Base-by-base conservation (phyloP, 768 basidiomycete species). In the Boletus tylopilopsis region DNA sequence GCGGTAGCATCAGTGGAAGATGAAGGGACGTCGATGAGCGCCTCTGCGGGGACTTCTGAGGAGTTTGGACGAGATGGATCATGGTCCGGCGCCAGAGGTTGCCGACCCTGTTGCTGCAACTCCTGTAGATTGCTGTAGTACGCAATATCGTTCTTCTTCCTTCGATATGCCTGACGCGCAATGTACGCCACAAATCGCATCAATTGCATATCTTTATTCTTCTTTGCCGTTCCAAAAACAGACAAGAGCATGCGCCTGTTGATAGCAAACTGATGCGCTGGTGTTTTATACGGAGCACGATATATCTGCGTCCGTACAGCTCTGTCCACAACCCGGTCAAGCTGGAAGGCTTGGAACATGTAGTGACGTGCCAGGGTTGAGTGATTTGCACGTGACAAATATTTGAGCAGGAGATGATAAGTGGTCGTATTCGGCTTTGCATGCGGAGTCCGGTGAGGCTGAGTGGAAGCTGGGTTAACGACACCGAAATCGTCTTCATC, bases 391-490 rank as follows among this genome's bases (percentile, higher is more conserved):
- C 59, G 68, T 42, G 78, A 76, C 16, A 87, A 47, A 59, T 86
- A 73, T 55, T 80, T 78, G 10, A 90, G 68, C 43, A 90, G 74
- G 47, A 77, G 71, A 49, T 72, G 72, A 66, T 81, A 88, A 13
- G 85, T 82, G 1, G 80, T 82, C 18, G 85, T 80, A 57, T 88
- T 89, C 23, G 86, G 84, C 10, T 53, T 42, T 8, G 81, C 82
- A 52, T 73, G 68, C 4, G 73, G 73, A 36, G 74, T 70, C 22
- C 35, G 60, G 39, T 70, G 60, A 29, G 66, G 68, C 30, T 58
- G 54, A 11, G 68, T 70, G 7, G 58, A 62, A 39, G 76, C 66
- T 24, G 73, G 57, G 43, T 76, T 73, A 25, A 65, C 57, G 33
- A 67, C 59, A 10, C 64, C 77, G 53, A 77, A 81, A 57, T 81